Conservation (phyloP, 345 rosid species). For the Erodium maritimum region DNA sequence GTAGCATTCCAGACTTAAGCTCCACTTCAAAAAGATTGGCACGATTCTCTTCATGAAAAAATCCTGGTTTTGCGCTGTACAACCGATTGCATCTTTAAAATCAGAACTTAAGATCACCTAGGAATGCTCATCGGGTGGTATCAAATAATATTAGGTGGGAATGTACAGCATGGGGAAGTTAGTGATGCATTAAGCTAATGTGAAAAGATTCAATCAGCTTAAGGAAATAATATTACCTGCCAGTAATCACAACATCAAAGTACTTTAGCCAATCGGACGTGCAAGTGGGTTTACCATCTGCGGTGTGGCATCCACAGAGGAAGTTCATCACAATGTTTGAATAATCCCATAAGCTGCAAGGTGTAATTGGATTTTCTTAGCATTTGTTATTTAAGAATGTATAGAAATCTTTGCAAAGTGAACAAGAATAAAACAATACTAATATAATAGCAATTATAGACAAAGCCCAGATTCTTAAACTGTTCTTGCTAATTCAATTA, state of each 20-base stretch:
- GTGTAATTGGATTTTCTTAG: slow-evolving; percentile 5
- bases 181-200: too few species aligned
- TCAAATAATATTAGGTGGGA: neutral
- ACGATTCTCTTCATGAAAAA: slow-evolving; percentile 69
- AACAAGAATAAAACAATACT: neutral
- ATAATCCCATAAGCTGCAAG: slow-evolving; percentile 96
- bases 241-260: slow-evolving; percentile 90
- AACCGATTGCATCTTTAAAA: neutral
- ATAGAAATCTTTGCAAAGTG: neutral
- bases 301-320: slow-evolving; percentile 47
- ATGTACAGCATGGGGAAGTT: too few species aligned
- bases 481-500: neutral
- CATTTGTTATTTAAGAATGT: too few species aligned
- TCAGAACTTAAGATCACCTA: too few species aligned
- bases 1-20: slow-evolving; percentile 61
- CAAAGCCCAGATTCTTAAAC: neutral
- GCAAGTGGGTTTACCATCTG: slow-evolving; percentile 29
- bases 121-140: neutral
- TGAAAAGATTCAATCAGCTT: too few species aligned
- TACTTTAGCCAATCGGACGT: slow-evolving; percentile 84
- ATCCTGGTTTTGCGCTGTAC: slow-evolving; percentile 73
- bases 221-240: slow-evolving; percentile 43
- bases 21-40: slow-evolving; percentile 78
- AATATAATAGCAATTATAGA: neutral
- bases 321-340: slow-evolving; percentile 94